phyloP scores from a whole-genome alignment of 108 stramenopile genomes.

The Fistulifera solaris region DNA sequence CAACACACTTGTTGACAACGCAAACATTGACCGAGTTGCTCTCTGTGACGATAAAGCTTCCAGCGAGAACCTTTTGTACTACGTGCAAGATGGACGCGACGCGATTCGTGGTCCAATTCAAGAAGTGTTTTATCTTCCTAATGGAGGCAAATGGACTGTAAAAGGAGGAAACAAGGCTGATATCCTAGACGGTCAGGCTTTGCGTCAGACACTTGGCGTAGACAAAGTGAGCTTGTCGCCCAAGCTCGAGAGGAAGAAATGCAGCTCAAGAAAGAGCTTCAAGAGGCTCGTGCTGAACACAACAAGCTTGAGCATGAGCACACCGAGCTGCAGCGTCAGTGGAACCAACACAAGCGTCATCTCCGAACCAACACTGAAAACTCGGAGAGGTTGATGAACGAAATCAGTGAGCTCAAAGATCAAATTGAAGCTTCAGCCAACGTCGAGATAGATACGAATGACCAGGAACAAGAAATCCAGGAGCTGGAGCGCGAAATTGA shows the following conservation, averaged over 20 bases:
- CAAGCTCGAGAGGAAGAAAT: constrained; percentile 40
- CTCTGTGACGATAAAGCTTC: constrained; percentile 43
- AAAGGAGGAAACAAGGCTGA: constrained; percentile 24
- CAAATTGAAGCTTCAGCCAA: constrained; percentile 43
- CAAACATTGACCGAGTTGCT: constrained; percentile 54
- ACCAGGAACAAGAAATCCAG: constrained; percentile 48
- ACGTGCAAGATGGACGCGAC: constrained; percentile 28
- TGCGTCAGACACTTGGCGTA: constrained; percentile 60
- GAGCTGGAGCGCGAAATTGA: constrained; percentile 42
- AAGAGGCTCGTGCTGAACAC: constrained; percentile 5
- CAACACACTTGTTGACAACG: constrained; percentile 69
- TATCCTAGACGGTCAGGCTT: constrained; percentile 36
- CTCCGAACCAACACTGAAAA: constrained; percentile 18
- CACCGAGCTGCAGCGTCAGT: constrained; percentile 18
- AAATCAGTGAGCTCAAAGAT: constrained; percentile 22
- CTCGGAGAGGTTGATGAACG: constrained; percentile 18
- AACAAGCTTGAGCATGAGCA: constrained; percentile 22
- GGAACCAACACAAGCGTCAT: constrained; percentile 39
- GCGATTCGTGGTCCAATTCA: constrained; percentile 49
- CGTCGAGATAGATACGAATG: constrained; percentile 64
- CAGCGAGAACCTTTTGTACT: constrained; percentile 36
- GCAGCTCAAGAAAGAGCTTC: constrained; percentile 40
- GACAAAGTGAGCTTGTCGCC: constrained; percentile 55
- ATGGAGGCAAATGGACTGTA: constrained; percentile 66
- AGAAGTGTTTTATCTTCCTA: constrained; percentile 58